Evolutionary conservation across 257 asterid genomes (phyloP).

Genomic region (Scutellaria minor): DNA sequence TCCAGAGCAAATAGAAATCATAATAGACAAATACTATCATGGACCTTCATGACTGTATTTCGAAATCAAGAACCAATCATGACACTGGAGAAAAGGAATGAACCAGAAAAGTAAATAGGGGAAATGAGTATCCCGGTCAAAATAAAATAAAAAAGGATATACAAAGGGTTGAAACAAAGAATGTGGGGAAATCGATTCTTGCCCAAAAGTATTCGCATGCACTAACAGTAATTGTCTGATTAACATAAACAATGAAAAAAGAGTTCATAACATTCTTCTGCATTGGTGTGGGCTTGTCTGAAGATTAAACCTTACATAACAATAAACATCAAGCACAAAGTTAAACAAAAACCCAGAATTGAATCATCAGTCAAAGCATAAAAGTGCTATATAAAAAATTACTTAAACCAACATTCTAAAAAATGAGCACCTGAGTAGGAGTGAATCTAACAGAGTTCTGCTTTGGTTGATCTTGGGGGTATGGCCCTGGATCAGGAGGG

Average conservation of each 20-base stretch:
- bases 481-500: constrained; percentile 98
- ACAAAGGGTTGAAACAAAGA: constrained; percentile 11
- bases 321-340: constrained; percentile 20
- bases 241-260: background rate
- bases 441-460: constrained; percentile 93
- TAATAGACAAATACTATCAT: background rate
- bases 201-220: constrained; percentile 8
- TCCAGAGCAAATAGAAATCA: background rate
- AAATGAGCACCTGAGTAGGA: constrained; percentile 78
- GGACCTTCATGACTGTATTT: background rate
- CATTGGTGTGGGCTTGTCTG: background rate
- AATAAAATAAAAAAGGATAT: background rate
- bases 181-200: constrained; percentile 6
- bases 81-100: constrained; percentile 11
- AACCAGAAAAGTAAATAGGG: background rate
- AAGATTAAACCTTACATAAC: background rate
- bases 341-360: background rate
- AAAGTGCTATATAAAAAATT: background rate
- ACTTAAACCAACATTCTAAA: constrained; percentile 19
- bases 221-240: constrained; percentile 5
- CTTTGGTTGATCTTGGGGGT: constrained; percentile 98
- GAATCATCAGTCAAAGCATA: background rate
- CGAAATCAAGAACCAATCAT: constrained; percentile 12
- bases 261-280: background rate
- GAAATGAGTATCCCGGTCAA: no score